Percentiles rank a stretch among this genome's conserved stretches.
These are phyloP conservation scores for Scorias spongiosa DNA, from an alignment of 2,329 filamentous ascomycete genomes.

Conservation along the genomic window DNA sequence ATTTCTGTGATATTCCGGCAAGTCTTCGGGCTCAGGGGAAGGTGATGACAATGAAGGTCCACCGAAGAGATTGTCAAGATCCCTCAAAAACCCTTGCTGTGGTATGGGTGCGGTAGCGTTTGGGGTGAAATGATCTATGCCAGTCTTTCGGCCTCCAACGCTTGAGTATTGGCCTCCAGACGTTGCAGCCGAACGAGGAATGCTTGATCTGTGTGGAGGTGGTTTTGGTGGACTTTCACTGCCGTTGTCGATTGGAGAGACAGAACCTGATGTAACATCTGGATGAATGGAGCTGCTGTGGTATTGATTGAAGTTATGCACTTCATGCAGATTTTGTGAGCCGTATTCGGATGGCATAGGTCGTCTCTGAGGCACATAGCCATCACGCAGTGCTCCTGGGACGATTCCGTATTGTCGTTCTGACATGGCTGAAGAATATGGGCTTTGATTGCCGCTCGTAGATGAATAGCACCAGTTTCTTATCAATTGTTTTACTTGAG, in stretches of 20 bases:
- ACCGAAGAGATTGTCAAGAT: conserved; percentile 16
- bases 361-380: too few species aligned
- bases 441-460: too few species aligned
- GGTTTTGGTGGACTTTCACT: not conserved
- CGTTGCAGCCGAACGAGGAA: not conserved
- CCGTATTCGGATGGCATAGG: not conserved
- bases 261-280: conserved; percentile 1
- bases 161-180: not conserved
- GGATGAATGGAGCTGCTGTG: not conserved
- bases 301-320: not conserved
- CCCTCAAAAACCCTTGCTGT: conserved; percentile 15
- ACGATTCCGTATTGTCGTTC: conserved; percentile 10
- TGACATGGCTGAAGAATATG: conserved; percentile 5
- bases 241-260: conserved; percentile 3
- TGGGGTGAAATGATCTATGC: not conserved
- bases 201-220: conserved; percentile 1
- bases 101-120: not conserved
- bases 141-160: not conserved
- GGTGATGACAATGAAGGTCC: conserved; percentile 7
- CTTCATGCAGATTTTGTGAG: conserved; percentile 2
- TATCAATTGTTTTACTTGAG: too few species aligned
- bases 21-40: conserved; percentile 9
- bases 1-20: too few species aligned
- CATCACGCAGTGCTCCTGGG: conserved; percentile 1
- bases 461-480: too few species aligned